phyloP scores from a whole-genome alignment of 1,284 basidiomycete genomes.

The Cutaneotrichosporon sp. region DNA sequence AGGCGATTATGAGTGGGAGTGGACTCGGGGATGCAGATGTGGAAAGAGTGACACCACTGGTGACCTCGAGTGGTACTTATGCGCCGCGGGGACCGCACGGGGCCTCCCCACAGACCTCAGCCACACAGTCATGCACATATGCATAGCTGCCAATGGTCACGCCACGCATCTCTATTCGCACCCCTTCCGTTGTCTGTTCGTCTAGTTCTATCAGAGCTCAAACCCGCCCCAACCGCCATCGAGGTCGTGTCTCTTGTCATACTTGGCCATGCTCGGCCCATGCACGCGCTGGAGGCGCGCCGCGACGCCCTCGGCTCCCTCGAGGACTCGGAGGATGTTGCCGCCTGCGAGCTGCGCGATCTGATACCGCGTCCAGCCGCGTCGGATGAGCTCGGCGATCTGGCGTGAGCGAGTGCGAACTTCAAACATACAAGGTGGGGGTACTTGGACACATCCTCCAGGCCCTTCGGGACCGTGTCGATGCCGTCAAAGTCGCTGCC shows the following conservation, averaged over 20 bases:
- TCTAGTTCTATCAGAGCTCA: neutral
- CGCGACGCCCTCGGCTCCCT: constrained; percentile 69
- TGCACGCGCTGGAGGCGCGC: constrained; percentile 59
- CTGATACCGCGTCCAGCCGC: constrained; percentile 78
- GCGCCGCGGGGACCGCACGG: neutral
- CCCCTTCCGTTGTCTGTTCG: too few species aligned
- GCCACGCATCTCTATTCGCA: neutral
- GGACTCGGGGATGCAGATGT: too few species aligned
- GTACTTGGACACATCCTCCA: constrained; percentile 73
- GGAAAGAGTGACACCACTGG: too few species aligned
- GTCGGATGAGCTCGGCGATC: constrained; percentile 77
- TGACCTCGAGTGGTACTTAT: too few species aligned
- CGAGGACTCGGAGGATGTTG: constrained; percentile 77
- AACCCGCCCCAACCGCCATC: neutral
- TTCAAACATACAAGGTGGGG: constrained; percentile 61
- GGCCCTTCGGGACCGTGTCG: constrained; percentile 56
- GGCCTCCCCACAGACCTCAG: neutral
- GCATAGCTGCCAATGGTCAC: neutral
- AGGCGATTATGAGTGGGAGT: too few species aligned
- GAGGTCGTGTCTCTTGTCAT: constrained; percentile 55
- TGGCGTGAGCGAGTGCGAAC: constrained; percentile 45
- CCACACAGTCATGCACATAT: neutral
- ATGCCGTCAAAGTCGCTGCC: constrained; percentile 82
- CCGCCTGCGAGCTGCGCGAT: constrained; percentile 79
- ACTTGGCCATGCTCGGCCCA: constrained; percentile 57